phyloP scores from a whole-genome alignment of 192 early-diverging fungal genomes.

The Umbelopsis ramanniana region DNA sequence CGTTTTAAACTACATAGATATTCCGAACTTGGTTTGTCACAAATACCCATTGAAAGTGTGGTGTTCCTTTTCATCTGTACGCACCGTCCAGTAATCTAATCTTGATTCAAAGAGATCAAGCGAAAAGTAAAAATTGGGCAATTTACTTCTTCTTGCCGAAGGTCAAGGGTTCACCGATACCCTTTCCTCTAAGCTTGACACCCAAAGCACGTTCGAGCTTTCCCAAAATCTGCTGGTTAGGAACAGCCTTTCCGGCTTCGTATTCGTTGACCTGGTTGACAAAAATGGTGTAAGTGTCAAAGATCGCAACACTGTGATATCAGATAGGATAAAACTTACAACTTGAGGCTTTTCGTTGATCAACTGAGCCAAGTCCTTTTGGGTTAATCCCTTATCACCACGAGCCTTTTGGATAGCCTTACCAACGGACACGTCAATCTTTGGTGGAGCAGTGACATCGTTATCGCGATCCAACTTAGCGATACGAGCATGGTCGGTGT shows the following conservation, averaged over 20 bases:
- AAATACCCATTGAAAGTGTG: conserved; percentile 8
- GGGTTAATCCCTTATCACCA: conserved; percentile 74
- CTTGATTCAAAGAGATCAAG: conserved; percentile 8
- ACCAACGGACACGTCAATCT: conserved; percentile 71
- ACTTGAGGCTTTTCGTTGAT: conserved; percentile 95
- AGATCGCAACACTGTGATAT: background rate
- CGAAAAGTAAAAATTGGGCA: background rate
- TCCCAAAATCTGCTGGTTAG: conserved; percentile 88
- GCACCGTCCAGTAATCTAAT: conserved; percentile 22
- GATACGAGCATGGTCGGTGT: conserved; percentile 73
- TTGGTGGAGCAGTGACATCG: conserved; percentile 75
- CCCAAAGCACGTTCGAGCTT: conserved; percentile 90
- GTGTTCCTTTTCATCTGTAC: conserved; percentile 3
- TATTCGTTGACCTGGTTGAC: conserved; percentile 79
- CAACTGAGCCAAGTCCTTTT: conserved; percentile 87
- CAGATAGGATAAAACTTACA: conserved; percentile 38
- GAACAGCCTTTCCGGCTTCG: conserved; percentile 83
- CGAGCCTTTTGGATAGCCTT: conserved; percentile 86
- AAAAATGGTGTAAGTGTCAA: background rate
- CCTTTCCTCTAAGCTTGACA: conserved; percentile 86
- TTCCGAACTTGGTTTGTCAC: conserved; percentile 9
- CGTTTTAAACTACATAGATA: conserved; percentile 4
- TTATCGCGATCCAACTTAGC: conserved; percentile 89
- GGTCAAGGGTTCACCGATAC: conserved; percentile 64
- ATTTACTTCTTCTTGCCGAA: conserved; percentile 49